These are phyloP conservation scores for Protomyces gravidus DNA, from an alignment of 1,139 yeast species.

Conservation along the genomic window DNA sequence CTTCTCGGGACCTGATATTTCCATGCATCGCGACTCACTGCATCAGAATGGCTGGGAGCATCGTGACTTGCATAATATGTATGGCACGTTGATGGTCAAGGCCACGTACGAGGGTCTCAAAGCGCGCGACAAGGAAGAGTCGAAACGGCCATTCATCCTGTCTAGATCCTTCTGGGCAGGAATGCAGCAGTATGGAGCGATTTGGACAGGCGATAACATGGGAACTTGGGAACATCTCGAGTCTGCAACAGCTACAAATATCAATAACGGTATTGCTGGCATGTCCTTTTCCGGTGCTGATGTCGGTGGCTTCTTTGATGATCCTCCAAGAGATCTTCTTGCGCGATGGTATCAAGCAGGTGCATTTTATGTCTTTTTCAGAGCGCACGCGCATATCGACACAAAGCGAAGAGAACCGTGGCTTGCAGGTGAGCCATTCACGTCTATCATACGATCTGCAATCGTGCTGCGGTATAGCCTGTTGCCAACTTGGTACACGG, in stretches of 20 bases:
- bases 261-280: constrained; percentile 76
- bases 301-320: constrained; percentile 93
- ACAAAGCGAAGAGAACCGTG: constrained; percentile 90
- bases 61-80: constrained; percentile 80
- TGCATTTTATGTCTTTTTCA: constrained; percentile 89
- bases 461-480: constrained; percentile 67
- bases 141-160: constrained; percentile 77
- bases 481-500: constrained; percentile 74
- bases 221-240: constrained; percentile 85
- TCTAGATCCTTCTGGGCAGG: constrained; percentile 88
- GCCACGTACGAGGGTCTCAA: constrained; percentile 66
- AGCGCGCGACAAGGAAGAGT: constrained; percentile 48
- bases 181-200: constrained; percentile 82
- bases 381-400: constrained; percentile 96
- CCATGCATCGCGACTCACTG: constrained; percentile 73
- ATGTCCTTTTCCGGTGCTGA: constrained; percentile 95
- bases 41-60: constrained; percentile 84
- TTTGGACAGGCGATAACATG: constrained; percentile 98
- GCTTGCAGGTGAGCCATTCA: constrained; percentile 70
- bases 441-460: constrained; percentile 64
- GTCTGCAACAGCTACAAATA: constrained; percentile 78
- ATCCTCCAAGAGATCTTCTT: constrained; percentile 74
- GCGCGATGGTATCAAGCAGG: constrained; percentile 96
- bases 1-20: constrained; percentile 89
- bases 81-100: constrained; percentile 75